These are phyloP conservation scores for Penicillium sumatraense DNA, from an alignment of 2,329 filamentous ascomycete species.

Conservation along the genomic window DNA sequence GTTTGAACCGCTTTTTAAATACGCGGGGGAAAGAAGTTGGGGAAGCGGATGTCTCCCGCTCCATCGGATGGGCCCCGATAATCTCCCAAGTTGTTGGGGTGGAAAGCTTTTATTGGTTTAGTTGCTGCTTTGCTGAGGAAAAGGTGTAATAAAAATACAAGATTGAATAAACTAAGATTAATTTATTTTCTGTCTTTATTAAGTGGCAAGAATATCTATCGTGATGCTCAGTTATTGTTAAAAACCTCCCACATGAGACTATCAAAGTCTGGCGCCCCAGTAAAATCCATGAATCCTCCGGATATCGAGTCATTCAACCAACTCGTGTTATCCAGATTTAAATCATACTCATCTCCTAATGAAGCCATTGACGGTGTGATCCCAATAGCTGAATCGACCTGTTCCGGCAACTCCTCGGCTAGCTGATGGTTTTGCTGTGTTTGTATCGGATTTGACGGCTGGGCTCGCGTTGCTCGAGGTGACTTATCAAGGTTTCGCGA, in stretches of 20 bases:
- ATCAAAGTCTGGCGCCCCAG: constrained; percentile 34
- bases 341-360: constrained; percentile 22
- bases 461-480: constrained; percentile 1
- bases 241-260: constrained; percentile 36
- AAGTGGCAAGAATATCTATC: too few species aligned
- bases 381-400: constrained; percentile 12
- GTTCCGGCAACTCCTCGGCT: not conserved
- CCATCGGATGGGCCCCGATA: not conserved
- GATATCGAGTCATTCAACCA: constrained; percentile 30
- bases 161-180: too few species aligned
- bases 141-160: too few species aligned
- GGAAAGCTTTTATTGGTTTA: too few species aligned
- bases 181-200: too few species aligned
- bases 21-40: not conserved
- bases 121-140: too few species aligned
- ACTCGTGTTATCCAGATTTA: constrained; percentile 17
- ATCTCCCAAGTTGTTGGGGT: not conserved
- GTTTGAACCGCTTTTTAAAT: not conserved
- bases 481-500: constrained; percentile 17
- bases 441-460: not conserved
- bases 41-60: constrained; percentile 6
- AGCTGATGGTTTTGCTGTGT: constrained; percentile 7
- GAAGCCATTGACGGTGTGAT: constrained; percentile 12
- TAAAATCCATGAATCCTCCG: constrained; percentile 29
- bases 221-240: constrained; percentile 17